Evolutionary conservation across 2,329 filamentous ascomycete genomes (phyloP), one percentile per base, ranked within the genome.

Genomic region (Scedosporium dehoogii): DNA sequence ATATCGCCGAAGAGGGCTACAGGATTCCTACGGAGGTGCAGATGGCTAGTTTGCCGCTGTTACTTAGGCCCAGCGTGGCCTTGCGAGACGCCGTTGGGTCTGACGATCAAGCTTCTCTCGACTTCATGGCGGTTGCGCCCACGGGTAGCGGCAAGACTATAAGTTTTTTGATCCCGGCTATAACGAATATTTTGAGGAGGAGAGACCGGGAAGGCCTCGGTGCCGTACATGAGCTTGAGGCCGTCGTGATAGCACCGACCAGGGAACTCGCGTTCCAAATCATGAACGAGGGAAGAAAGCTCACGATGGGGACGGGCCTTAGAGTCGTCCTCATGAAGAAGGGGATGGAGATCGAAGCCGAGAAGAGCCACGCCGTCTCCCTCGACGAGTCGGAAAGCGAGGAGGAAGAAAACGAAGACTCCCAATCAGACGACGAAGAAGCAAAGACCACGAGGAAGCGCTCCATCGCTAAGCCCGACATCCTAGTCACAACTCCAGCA

Each of bases 111-210:
- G 18, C 33, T 7, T 51, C 59, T 3, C 78, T 93, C 4, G 88
- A 99, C 76, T 85, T 99, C 46, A 75, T 99, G 65, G 90, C 91
- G 0, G 86, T 97, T 53, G 94, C 94, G 3, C 94, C 94, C 1
- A 99, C 94, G 0, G 94, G 94, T 25, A 97, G 93, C 72, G 94
- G 94, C 55, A 99, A 99, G 79, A 99, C 94, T 0, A 79, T 99
- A 66, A 91, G 92, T 18, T 99, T 97, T 70, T 75, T 97, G 69
- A 89, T 99, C 51, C 92, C 93, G 0, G 82, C 92, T 3, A 86
- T 99, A 68, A 88, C 96, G 70, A 82, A 84, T 56, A 86, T 96
- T 51, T 78, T 90, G 67, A 79, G 81, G 64, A 76, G 82, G 61
- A 76, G 82, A 51, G 78, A 81, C 0, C 75, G 79, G 46, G 75